Conservation (phyloP, 2,329 filamentous ascomycete genomes). For the Cladophialophora carrionii region DNA sequence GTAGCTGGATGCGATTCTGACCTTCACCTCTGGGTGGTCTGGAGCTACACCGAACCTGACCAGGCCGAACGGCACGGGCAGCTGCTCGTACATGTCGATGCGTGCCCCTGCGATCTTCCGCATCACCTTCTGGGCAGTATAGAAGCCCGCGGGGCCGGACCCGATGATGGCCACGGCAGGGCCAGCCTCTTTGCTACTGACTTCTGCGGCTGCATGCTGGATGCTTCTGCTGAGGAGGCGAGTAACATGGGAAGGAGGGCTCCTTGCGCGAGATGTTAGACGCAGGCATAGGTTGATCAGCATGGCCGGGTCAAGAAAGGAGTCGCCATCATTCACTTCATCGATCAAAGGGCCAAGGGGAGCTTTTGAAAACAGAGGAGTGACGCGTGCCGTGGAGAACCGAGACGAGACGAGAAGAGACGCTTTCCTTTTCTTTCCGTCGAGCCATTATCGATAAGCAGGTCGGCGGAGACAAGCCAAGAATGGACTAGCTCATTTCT, state of each 20-base stretch:
- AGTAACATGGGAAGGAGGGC: background rate
- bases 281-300: constrained; percentile 26
- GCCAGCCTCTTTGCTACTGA: constrained; percentile 49
- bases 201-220: constrained; percentile 23
- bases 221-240: background rate
- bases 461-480: background rate
- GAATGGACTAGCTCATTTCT: background rate
- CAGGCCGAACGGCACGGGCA: constrained; percentile 90
- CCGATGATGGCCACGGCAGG: constrained; percentile 86
- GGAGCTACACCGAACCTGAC: constrained; percentile 96
- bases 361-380: background rate
- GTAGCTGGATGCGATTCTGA: constrained; percentile 46
- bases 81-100: constrained; percentile 94
- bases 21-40: constrained; percentile 97
- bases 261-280: constrained; percentile 18
- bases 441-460: constrained; percentile 11
- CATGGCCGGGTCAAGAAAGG: constrained; percentile 17
- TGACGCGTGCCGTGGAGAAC: background rate
- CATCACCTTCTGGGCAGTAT: constrained; percentile 85
- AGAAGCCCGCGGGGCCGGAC: constrained; percentile 94
- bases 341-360: background rate
- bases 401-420: background rate
- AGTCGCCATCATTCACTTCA: constrained; percentile 24
- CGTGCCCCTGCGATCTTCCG: constrained; percentile 70
- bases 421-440: background rate